Evolutionary conservation across 495 filamentous ascomycete species (phyloP), one percentile per base, ranked within the genome.

Genomic region (Xylaria telfairii): DNA sequence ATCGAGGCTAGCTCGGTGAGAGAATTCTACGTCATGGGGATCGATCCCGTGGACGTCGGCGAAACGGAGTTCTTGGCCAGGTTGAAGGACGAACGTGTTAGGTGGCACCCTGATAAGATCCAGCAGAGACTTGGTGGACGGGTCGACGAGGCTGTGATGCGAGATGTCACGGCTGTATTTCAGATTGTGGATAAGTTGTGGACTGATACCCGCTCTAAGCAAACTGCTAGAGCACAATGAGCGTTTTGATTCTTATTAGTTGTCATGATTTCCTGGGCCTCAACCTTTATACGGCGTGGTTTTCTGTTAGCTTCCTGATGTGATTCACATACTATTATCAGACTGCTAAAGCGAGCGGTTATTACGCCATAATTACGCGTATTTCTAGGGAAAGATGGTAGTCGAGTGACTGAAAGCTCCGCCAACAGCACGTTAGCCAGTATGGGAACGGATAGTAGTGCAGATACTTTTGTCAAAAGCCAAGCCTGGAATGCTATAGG

Each of bases 81-180:
- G 34, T 81, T 99, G 46, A 98, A 97, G 81, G 79, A 86, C 21
- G 96, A 99, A 83, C 87, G 96, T 46, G 89, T 98, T 12, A 83
- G 94, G 12, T 99, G 96, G 96, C 96, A 99, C 87, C 96, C 96
- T 12, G 96, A 99, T 81, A 99, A 98, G 85, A 92, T 98, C 41
- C 93, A 97, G 84, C 96, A 98, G 81, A 88, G 90, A 57, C 90
- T 95, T 73, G 92, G 93, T 2, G 88, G 86, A 0, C 79, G 86
- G 68, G 90, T 93, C 54, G 88, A 92, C 21, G 80, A 84, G 3
- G 88, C 90, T 1, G 86, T 96, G 79, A 91, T 91, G 81, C 87
- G 87, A 60, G 77, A 81, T 61, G 92, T 98, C 19, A 99, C 95
- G 15, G 91, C 92, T 7, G 91, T 97, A 12, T 99, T 99, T 75